These are phyloP conservation scores for Diutina neorugosa DNA, from an alignment of 1,139 yeast genomes.

Conservation along the genomic window DNA sequence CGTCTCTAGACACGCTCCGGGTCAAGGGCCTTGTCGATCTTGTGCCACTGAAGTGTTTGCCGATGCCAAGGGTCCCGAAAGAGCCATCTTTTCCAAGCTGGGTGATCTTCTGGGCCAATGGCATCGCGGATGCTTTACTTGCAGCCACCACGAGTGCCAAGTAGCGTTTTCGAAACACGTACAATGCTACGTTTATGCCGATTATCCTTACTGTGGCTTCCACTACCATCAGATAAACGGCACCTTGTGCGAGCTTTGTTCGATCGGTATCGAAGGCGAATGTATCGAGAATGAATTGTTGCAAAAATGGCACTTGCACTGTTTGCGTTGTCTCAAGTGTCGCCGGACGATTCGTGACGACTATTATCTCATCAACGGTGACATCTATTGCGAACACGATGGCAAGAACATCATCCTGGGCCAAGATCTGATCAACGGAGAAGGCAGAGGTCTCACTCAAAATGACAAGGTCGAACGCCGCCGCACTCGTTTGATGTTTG, in stretches of 20 bases:
- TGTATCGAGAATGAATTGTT: constrained; percentile 68
- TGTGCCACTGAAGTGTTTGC: constrained; percentile 40
- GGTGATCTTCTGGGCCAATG: constrained; percentile 85
- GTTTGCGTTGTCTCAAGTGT: constrained; percentile 51
- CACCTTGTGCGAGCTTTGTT: constrained; percentile 63
- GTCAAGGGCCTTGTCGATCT: constrained; percentile 62
- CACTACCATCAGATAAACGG: constrained; percentile 75
- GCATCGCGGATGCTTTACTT: constrained; percentile 80
- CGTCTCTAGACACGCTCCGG: constrained; percentile 32
- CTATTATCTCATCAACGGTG: constrained; percentile 41
- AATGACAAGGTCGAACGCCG: not conserved
- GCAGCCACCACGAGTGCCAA: constrained; percentile 43
- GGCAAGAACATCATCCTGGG: not conserved
- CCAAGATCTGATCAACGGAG: not conserved
- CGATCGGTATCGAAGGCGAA: constrained; percentile 75
- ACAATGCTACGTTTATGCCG: constrained; percentile 70
- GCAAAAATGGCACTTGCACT: constrained; percentile 55
- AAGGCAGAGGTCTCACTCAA: not conserved
- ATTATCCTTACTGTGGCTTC: constrained; percentile 66
- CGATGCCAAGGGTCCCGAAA: constrained; percentile 32
- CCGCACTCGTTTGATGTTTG: not conserved
- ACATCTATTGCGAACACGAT: constrained; percentile 36
- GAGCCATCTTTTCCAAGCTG: constrained; percentile 60
- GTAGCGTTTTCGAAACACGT: constrained; percentile 43
- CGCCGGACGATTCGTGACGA: constrained; percentile 34